These are phyloP conservation scores for Acanthamoeba divionensis DNA, from an alignment of 208 protist species.

Conservation along the genomic window DNA sequence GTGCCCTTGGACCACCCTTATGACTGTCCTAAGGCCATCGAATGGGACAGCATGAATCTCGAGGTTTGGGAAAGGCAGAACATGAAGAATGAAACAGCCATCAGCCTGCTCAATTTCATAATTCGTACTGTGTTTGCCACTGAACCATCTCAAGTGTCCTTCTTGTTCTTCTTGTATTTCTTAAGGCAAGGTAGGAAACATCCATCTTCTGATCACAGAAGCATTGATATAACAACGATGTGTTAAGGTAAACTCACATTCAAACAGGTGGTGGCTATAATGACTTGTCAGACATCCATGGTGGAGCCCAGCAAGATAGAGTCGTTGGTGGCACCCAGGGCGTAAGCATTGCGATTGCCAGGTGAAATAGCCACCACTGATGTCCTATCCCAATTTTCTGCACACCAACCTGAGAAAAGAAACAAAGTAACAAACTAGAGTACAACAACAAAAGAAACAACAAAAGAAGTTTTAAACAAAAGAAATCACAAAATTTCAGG, in stretches of 20 bases:
- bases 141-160: conserved; percentile 27
- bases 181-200: neutral
- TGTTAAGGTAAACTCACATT: neutral
- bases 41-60: conserved; percentile 2
- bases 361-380: no score
- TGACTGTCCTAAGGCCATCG: neutral
- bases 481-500: no score
- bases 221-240: neutral
- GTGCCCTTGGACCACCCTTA: neutral
- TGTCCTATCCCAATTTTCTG: no score
- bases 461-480: no score
- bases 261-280: conserved; percentile 23
- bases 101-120: conserved; percentile 42
- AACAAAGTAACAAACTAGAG: no score
- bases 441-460: no score
- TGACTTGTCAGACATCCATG: conserved; percentile 28
- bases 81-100: conserved; percentile 43
- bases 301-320: conserved; percentile 11
- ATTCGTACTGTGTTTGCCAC: conserved; percentile 43
- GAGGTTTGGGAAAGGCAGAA: conserved; percentile 14
- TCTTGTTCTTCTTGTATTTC: conserved; percentile 35
- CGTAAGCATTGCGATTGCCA: neutral
- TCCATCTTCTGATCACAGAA: neutral
- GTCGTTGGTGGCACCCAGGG: conserved; percentile 28
- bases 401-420: no score